Evolutionary conservation across 768 basidiomycete species (phyloP).

Genomic region (Sarcodon sp.): DNA sequence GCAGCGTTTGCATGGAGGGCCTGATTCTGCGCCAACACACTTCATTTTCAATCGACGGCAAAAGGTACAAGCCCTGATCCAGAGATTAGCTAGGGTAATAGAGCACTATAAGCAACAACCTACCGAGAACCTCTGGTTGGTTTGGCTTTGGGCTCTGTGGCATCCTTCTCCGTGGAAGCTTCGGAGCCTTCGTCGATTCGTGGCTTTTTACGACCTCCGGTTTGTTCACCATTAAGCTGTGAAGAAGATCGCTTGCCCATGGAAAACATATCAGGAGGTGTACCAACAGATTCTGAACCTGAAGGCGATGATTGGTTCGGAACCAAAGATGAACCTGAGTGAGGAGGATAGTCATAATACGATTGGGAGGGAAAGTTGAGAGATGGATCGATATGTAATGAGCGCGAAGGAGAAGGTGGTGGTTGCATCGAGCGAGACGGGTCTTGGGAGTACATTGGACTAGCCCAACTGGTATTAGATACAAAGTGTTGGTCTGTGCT

Average conservation of each 20-base stretch:
- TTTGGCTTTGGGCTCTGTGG: constrained; percentile 59
- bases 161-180: constrained; percentile 38
- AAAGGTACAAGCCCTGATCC: constrained; percentile 72
- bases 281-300: constrained; percentile 64
- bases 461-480: no score
- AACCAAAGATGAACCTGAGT: constrained; percentile 43
- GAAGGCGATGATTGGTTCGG: constrained; percentile 66
- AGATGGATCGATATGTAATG: constrained; percentile 42
- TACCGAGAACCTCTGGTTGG: constrained; percentile 79
- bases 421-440: constrained; percentile 35
- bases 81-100: constrained; percentile 7
- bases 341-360: constrained; percentile 42
- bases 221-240: constrained; percentile 22
- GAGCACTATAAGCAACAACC: constrained; percentile 9
- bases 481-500: no score
- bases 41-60: constrained; percentile 92
- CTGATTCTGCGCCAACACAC: constrained; percentile 82
- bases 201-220: constrained; percentile 42
- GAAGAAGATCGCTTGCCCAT: constrained; percentile 63
- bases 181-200: constrained; percentile 46
- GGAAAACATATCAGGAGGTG: constrained; percentile 45
- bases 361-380: constrained; percentile 45
- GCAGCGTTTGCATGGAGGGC: constrained; percentile 87
- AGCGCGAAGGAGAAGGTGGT: constrained; percentile 6
- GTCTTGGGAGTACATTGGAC: constrained; percentile 22